A percentile compares a stretch with the other conserved stretches of the same genome.
Conservation (phyloP, 2,329 filamentous ascomycete genomes). For the Colletotrichum sp. region DNA sequence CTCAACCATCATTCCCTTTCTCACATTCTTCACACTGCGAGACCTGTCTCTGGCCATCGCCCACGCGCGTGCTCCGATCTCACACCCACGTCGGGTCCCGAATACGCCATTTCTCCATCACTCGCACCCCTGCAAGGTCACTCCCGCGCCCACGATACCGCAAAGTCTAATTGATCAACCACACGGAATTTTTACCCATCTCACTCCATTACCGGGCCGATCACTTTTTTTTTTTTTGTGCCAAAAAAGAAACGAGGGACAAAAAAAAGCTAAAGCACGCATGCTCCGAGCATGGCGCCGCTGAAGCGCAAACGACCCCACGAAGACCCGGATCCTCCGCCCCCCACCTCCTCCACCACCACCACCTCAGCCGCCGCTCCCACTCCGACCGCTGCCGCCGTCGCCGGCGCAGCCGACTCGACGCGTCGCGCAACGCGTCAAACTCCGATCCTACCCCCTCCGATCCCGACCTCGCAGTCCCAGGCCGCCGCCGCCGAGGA, state of each 20-base stretch:
- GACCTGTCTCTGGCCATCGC: neutral
- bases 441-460: conserved; percentile 37
- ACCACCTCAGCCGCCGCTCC: conserved; percentile 18
- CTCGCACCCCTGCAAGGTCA: conserved; percentile 10
- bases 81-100: neutral
- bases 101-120: neutral
- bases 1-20: neutral
- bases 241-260: neutral
- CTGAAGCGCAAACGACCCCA: conserved; percentile 40
- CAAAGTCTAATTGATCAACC: conserved; percentile 15
- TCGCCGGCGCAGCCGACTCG: conserved; percentile 15
- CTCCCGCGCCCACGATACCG: neutral
- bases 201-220: neutral
- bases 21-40: neutral
- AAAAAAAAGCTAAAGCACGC: neutral
- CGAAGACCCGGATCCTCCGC: conserved; percentile 25
- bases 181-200: neutral
- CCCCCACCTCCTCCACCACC: conserved; percentile 17
- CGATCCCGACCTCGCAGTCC: conserved; percentile 27
- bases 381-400: neutral
- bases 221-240: neutral
- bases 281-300: conserved; percentile 27
- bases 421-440: conserved; percentile 46
- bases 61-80: neutral
- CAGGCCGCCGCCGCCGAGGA: conserved; percentile 18